Conservation (phyloP, 345 rosid species). For the Brassica incana region DNA sequence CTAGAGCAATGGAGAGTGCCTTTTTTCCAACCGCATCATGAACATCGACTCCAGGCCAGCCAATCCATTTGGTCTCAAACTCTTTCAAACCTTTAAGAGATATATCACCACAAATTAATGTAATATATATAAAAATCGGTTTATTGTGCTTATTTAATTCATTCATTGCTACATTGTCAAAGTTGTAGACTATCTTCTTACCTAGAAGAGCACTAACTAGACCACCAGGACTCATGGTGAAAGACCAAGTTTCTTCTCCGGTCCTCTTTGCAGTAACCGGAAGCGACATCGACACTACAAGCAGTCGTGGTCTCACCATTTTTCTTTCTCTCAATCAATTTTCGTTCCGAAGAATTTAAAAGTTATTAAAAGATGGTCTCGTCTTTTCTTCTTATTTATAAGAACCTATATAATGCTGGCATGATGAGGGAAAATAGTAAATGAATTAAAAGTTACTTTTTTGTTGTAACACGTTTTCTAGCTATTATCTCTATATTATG, state of each 20-base stretch:
- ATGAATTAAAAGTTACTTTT: neutral
- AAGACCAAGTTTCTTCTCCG: slow-evolving; percentile 87
- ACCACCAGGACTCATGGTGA: slow-evolving; percentile 92
- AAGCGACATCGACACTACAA: slow-evolving; percentile 90
- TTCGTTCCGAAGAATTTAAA: neutral
- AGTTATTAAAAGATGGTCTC: slow-evolving; percentile 10
- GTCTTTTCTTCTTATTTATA: slow-evolving; percentile 27
- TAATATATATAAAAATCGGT: slow-evolving; percentile 20
- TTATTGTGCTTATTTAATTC: neutral
- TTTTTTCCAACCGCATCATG: slow-evolving; percentile 83
- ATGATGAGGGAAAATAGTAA: neutral
- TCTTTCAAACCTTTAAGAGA: slow-evolving; percentile 77
- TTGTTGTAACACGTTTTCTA: neutral
- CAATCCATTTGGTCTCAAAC: slow-evolving; percentile 98
- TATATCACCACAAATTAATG: neutral
- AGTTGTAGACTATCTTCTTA: slow-evolving; percentile 33
- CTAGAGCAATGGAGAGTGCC: slow-evolving; percentile 83
- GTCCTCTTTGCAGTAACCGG: slow-evolving; percentile 90
- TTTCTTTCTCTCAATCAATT: slow-evolving; percentile 1
- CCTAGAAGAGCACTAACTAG: slow-evolving; percentile 93
- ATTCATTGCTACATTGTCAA: neutral
- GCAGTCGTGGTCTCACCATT: slow-evolving; percentile 62
- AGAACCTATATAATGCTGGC: neutral
- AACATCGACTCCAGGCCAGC: slow-evolving; percentile 99
- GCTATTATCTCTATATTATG: neutral